Evolutionary conservation across 148 eudicot species (phyloP), one percentile per base, ranked within the genome.

Genomic region (Dianthus caryophyllus): DNA sequence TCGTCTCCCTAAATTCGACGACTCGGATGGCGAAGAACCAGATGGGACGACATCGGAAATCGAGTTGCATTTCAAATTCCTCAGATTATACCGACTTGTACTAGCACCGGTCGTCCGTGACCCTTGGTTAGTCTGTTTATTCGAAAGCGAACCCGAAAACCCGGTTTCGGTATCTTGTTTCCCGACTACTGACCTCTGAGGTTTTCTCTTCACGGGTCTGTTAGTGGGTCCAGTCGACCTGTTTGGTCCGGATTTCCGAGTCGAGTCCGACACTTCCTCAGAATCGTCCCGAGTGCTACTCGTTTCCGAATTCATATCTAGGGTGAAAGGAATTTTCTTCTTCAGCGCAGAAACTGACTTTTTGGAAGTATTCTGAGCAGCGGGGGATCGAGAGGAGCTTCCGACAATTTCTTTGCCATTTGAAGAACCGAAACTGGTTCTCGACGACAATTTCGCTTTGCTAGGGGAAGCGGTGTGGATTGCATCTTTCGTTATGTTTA

Each of bases 11-110:
- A 67, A 31, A 68, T 65, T 79, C 53, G 92, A 61, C 53, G 92
- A 61, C 47, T 85, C 82, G 1, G 79, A 66, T 31, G 90, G 76
- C 2, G 88, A 82, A 62, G 94, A 80, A 17, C 85, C 84, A 16
- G 84, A 78, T 30, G 78, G 79, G 24, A 78, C 60, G 53, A 74
- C 80, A 76, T 87, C 89, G 56, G 87, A 79, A 64, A 72, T 52
- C 12, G 88, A 75, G 77, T 75, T 87, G 80, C 90, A 87, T 71
- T 65, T 84, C 33, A 85, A 60, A 67, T 71, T 85, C 80, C 72
- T 81, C 68, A 83, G 70, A 68, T 76, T 76, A 61, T 70, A 73
- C 31, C 78, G 74, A 77, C 68, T 81, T 52, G 82, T 65, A 71
- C 58, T 73, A 70, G 79, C 69, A 54, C 61, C 67, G 29, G 73